Percentiles rank a stretch among this genome's conserved stretches.
Conservation (phyloP, 805 yeast species). For the Komagataella phaffii region DNA sequence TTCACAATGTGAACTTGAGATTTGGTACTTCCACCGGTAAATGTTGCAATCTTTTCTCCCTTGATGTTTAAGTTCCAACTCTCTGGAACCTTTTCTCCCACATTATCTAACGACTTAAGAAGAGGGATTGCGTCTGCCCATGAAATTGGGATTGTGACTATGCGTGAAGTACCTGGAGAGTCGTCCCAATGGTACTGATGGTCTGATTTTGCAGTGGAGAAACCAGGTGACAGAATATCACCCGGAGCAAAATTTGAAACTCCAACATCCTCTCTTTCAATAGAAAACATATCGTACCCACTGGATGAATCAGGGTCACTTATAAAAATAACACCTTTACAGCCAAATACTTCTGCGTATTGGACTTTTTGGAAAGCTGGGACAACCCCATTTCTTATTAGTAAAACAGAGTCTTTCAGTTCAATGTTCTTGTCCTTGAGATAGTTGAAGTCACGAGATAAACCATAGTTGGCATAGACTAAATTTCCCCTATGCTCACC, state of each 20-base stretch:
- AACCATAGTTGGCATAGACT: slow-evolving; percentile 59
- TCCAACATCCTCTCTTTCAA: slow-evolving; percentile 45
- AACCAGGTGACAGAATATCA: slow-evolving; percentile 71
- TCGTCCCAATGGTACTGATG: slow-evolving; percentile 19
- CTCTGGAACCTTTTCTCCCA: slow-evolving; percentile 19
- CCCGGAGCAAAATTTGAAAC: slow-evolving; percentile 54
- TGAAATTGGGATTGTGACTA: slow-evolving; percentile 71
- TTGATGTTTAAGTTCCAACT: not conserved
- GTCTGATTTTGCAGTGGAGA: not conserved
- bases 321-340: slow-evolving; percentile 57
- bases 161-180: slow-evolving; percentile 44
- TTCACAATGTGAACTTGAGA: slow-evolving; percentile 17
- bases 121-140: slow-evolving; percentile 50
- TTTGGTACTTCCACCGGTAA: slow-evolving; percentile 1
- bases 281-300: slow-evolving; percentile 24
- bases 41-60: not conserved
- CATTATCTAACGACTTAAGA: slow-evolving; percentile 20
- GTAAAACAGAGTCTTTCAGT: slow-evolving; percentile 35
- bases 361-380: slow-evolving; percentile 37
- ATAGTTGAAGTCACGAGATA: slow-evolving; percentile 32
- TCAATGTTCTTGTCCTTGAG: slow-evolving; percentile 24
- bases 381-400: slow-evolving; percentile 37
- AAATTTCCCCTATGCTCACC: slow-evolving; percentile 42
- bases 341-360: slow-evolving; percentile 43
- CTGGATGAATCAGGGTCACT: slow-evolving; percentile 21